Percentiles rank a stretch among this genome's conserved stretches.
These are phyloP conservation scores for Panicum miliaceum DNA, from an alignment of 176 grass and related monocot species.

Conservation along the genomic window DNA sequence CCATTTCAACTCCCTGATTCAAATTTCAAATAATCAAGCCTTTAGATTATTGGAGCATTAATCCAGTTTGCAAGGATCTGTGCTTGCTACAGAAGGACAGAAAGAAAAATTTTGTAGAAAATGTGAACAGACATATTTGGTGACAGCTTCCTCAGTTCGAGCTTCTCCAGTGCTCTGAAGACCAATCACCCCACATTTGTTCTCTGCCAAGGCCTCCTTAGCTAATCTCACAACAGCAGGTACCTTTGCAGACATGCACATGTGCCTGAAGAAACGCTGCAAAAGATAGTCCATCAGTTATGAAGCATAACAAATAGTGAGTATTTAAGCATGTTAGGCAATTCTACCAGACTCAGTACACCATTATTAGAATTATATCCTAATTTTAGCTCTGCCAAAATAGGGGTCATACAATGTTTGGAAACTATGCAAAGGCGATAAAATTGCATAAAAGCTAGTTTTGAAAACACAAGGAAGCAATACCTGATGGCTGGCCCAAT, in stretches of 20 bases:
- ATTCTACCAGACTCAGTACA: constrained; percentile 19
- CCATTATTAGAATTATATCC: constrained; percentile 31
- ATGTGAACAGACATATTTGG: constrained; percentile 85
- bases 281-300: constrained; percentile 46
- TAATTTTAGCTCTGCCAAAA: constrained; percentile 29
- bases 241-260: constrained; percentile 99
- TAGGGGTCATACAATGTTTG: constrained; percentile 27
- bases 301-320: constrained; percentile 32
- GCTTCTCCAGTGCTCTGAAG: constrained; percentile 99
- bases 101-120: constrained; percentile 19
- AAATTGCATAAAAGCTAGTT: constrained; percentile 30
- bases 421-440: constrained; percentile 40
- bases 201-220: constrained; percentile 78
- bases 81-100: not conserved
- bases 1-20: constrained; percentile 91
- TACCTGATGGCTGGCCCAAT: constrained; percentile 99
- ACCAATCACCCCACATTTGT: constrained; percentile 95
- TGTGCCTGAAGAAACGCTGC: constrained; percentile 98
- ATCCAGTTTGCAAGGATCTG: constrained; percentile 12
- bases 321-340: constrained; percentile 9
- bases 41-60: not conserved
- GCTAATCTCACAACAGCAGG: constrained; percentile 79
- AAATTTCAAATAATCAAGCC: constrained; percentile 40
- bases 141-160: constrained; percentile 93
- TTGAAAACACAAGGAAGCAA: constrained; percentile 38